Conservation (phyloP, 352 stramenopile genomes). For the Phytophthora capsici region DNA sequence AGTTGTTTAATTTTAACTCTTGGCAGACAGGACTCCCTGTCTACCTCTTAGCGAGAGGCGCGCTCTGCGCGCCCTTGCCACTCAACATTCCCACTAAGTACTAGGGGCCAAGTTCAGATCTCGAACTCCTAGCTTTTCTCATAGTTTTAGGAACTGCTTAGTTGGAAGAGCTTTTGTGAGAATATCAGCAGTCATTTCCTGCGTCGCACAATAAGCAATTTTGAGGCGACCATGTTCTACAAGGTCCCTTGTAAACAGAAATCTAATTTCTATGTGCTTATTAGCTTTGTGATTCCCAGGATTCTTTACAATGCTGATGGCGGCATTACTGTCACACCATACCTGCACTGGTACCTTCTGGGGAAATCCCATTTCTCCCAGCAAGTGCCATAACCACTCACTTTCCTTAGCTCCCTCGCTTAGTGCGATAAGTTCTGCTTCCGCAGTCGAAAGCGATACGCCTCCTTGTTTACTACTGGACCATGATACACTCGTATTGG, state of each 20-base stretch:
- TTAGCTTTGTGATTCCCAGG: conserved; percentile 19
- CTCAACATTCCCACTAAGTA: background rate
- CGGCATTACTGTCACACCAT: conserved; percentile 13
- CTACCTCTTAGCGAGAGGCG: too few species aligned
- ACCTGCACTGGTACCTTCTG: conserved; percentile 5
- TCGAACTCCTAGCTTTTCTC: conserved; percentile 15
- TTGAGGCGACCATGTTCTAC: conserved; percentile 7
- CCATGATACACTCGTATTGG: conserved; percentile 5
- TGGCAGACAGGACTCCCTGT: background rate
- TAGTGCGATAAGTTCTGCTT: conserved; percentile 18
- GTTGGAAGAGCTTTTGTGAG: conserved; percentile 26
- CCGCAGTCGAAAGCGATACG: conserved; percentile 14
- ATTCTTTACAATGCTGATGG: conserved; percentile 14
- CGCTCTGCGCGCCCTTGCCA: background rate
- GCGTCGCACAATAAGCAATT: conserved; percentile 13
- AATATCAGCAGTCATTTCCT: conserved; percentile 27
- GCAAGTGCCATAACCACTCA: conserved; percentile 11
- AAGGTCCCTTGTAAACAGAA: conserved; percentile 24
- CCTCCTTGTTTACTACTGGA: conserved; percentile 13
- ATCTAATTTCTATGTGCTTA: conserved; percentile 34
- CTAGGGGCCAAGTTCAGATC: background rate
- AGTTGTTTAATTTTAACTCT: too few species aligned
- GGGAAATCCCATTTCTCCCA: conserved; percentile 11
- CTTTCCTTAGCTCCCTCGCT: conserved; percentile 10
- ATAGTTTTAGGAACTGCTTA: conserved; percentile 26